These are phyloP conservation scores for Plasmodium adleri DNA, from an alignment of 169 alveolate species.

Conservation along the genomic window DNA sequence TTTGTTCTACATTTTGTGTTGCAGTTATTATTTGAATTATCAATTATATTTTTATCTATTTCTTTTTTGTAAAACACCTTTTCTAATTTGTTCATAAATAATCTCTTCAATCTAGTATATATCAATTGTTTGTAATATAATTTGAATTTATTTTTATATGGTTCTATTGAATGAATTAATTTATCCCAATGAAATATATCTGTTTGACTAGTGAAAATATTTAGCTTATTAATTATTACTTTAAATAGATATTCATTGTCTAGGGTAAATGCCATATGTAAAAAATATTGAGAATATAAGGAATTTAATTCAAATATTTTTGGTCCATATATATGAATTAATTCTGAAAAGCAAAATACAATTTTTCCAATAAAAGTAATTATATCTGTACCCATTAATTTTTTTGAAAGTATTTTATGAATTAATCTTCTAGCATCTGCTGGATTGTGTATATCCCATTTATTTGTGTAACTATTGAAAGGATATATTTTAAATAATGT, in stretches of 20 bases:
- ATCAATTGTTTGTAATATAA: slow-evolving; percentile 39
- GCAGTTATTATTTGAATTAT: not conserved
- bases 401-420: slow-evolving; percentile 33
- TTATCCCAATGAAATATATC: slow-evolving; percentile 56
- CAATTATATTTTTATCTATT: not conserved
- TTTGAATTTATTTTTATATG: slow-evolving; percentile 1
- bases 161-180: slow-evolving; percentile 30
- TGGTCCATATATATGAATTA: slow-evolving; percentile 33
- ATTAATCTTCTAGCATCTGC: slow-evolving; percentile 71
- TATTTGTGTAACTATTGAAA: slow-evolving; percentile 31
- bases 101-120: slow-evolving; percentile 33
- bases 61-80: not conserved
- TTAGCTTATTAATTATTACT: slow-evolving; percentile 39
- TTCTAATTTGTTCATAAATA: slow-evolving; percentile 17
- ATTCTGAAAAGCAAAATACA: slow-evolving; percentile 36
- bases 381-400: slow-evolving; percentile 53
- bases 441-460: slow-evolving; percentile 69
- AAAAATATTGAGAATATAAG: slow-evolving; percentile 26
- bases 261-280: slow-evolving; percentile 65
- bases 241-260: slow-evolving; percentile 62
- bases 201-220: slow-evolving; percentile 6
- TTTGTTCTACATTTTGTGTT: not conserved
- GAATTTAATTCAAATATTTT: slow-evolving; percentile 13
- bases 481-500: slow-evolving; percentile 57
- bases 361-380: slow-evolving; percentile 59